Evolutionary conservation across 1,139 yeast genomes (phyloP).

Genomic region (Suhomyces anneliseae): DNA sequence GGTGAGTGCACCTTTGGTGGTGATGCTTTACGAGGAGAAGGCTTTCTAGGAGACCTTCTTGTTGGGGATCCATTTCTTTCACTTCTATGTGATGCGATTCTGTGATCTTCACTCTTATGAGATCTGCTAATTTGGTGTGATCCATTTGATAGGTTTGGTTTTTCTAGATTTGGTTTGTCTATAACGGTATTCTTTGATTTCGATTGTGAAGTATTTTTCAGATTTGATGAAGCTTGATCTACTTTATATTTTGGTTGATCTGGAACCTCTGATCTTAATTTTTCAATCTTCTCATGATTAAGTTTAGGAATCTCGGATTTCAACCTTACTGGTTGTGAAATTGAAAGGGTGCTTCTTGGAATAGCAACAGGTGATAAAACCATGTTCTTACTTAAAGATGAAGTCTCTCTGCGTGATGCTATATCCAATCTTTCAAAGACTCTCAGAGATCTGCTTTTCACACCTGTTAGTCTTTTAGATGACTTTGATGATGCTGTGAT

Average conservation of each 20-base stretch:
- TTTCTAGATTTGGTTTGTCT: neutral
- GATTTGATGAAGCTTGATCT: neutral
- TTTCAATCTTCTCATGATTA: neutral
- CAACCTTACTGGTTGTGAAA: neutral
- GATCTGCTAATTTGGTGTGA: neutral
- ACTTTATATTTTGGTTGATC: neutral
- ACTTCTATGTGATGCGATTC: too few species aligned
- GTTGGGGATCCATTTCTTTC: slow-evolving; percentile 4
- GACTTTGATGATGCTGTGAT: slow-evolving; percentile 13
- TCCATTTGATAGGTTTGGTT: neutral
- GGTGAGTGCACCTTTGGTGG: neutral
- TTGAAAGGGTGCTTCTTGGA: slow-evolving; percentile 3
- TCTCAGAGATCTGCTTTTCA: slow-evolving; percentile 17
- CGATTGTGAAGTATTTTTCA: neutral
- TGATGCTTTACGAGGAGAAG: neutral
- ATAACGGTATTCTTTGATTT: neutral
- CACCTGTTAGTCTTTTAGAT: slow-evolving; percentile 7
- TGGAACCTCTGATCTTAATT: too few species aligned
- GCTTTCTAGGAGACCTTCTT: slow-evolving; percentile 1
- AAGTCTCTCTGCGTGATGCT: slow-evolving; percentile 15
- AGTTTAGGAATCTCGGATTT: neutral
- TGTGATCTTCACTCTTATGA: too few species aligned
- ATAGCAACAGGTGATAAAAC: slow-evolving; percentile 18
- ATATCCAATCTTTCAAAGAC: slow-evolving; percentile 19
- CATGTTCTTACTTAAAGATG: slow-evolving; percentile 9